These are phyloP conservation scores for Podila epigama DNA, from an alignment of 192 early-diverging fungal species.

Conservation along the genomic window DNA sequence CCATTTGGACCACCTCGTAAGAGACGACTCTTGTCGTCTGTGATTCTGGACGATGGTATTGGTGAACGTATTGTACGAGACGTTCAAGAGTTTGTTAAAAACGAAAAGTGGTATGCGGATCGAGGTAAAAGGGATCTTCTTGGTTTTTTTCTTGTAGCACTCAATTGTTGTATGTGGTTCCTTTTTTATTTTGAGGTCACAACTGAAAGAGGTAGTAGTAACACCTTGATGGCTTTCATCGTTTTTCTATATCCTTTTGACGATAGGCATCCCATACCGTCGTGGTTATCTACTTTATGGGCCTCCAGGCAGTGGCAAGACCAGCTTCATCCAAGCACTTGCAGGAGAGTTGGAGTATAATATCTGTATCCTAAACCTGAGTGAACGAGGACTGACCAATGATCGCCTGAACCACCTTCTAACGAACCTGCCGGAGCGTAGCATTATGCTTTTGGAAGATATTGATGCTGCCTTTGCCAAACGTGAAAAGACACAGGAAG, in stretches of 20 bases:
- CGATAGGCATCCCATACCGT: slow-evolving; percentile 86
- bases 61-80: slow-evolving; percentile 73
- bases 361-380: slow-evolving; percentile 88
- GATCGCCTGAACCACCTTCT: slow-evolving; percentile 83
- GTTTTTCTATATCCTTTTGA: too few species aligned
- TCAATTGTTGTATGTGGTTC: too few species aligned
- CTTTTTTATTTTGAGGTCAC: too few species aligned
- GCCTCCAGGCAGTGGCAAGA: slow-evolving; percentile 90
- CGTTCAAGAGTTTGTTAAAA: slow-evolving; percentile 77
- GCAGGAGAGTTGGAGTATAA: slow-evolving; percentile 89
- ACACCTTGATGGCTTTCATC: too few species aligned
- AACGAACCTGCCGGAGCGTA: slow-evolving; percentile 81
- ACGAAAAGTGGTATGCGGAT: slow-evolving; percentile 84
- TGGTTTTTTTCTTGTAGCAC: neutral
- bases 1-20: slow-evolving; percentile 94
- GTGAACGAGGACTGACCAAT: slow-evolving; percentile 83
- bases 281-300: slow-evolving; percentile 90
- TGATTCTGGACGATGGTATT: slow-evolving; percentile 74
- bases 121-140: slow-evolving; percentile 54
- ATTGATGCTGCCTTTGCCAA: slow-evolving; percentile 87
- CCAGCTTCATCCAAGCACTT: slow-evolving; percentile 91
- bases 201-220: too few species aligned
- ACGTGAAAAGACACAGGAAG: slow-evolving; percentile 72
- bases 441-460: slow-evolving; percentile 83
- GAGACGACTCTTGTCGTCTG: slow-evolving; percentile 73